These are phyloP conservation scores for Agrostemma githago DNA, from an alignment of 148 eudicot genomes.

Conservation along the genomic window DNA sequence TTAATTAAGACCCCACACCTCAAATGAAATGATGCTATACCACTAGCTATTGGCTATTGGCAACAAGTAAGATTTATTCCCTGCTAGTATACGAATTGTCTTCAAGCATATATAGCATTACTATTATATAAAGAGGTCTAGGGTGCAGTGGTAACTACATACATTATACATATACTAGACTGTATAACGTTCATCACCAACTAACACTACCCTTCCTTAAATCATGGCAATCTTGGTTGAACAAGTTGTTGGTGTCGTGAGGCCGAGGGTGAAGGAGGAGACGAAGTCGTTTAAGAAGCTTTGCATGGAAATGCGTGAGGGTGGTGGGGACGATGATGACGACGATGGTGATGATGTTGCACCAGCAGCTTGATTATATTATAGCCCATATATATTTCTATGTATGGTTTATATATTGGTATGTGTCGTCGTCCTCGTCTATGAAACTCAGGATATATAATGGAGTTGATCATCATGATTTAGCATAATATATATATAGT, in stretches of 20 bases:
- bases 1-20: too few relatives aligned
- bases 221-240: conserved; percentile 9
- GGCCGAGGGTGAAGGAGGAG: neutral
- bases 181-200: neutral
- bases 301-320: neutral
- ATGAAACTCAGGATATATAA: neutral
- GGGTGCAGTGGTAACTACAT: neutral
- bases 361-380: conserved; percentile 32
- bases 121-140: neutral
- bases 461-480: neutral
- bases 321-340: conserved; percentile 24
- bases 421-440: neutral
- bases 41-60: too few relatives aligned
- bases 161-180: too few relatives aligned
- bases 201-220: neutral
- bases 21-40: too few relatives aligned
- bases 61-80: too few relatives aligned
- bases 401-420: neutral
- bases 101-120: neutral
- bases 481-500: neutral
- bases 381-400: neutral
- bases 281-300: conserved; percentile 9
- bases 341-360: conserved; percentile 39
- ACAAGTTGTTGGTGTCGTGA: conserved; percentile 4
- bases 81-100: too few relatives aligned